A percentile compares a stretch with the other conserved stretches of the same genome.
Evolutionary conservation across 495 filamentous ascomycete genomes (phyloP).

Genomic region (Alectoria sarmentosa): DNA sequence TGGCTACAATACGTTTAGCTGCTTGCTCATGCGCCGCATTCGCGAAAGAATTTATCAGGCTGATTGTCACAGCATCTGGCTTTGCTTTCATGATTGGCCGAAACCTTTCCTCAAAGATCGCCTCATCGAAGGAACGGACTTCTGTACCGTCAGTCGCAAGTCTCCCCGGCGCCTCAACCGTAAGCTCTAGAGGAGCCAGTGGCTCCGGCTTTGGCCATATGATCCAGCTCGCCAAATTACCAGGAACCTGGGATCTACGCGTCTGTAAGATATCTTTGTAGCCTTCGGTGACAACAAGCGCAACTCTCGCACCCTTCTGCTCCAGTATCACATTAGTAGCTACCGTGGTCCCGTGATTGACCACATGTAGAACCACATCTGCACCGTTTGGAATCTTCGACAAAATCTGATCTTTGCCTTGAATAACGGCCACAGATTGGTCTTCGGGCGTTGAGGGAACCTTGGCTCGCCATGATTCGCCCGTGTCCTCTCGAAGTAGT

Average conservation of each 20-base stretch:
- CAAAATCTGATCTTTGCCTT: constrained; percentile 20
- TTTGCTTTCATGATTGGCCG: constrained; percentile 29
- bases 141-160: constrained; percentile 39
- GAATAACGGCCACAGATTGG: constrained; percentile 37
- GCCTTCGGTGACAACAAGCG: constrained; percentile 36
- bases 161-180: constrained; percentile 42
- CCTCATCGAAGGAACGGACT: constrained; percentile 36
- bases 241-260: constrained; percentile 43
- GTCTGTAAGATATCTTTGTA: constrained; percentile 39
- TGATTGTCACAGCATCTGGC: constrained; percentile 42
- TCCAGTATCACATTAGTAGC: constrained; percentile 40
- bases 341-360: constrained; percentile 39
- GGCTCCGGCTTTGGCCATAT: constrained; percentile 42
- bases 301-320: constrained; percentile 38
- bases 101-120: constrained; percentile 32
- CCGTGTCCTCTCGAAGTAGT: constrained; percentile 36
- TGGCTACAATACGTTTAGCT: constrained; percentile 35
- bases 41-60: constrained; percentile 43
- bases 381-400: constrained; percentile 38
- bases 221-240: constrained; percentile 43
- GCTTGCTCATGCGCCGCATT: constrained; percentile 37
- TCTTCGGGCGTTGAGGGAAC: constrained; percentile 43
- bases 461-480: constrained; percentile 38
- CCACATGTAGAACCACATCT: constrained; percentile 32
- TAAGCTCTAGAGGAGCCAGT: constrained; percentile 43